These are phyloP conservation scores for Aureobasidium uvarum DNA, from an alignment of 2,329 filamentous ascomycete genomes.

Conservation along the genomic window DNA sequence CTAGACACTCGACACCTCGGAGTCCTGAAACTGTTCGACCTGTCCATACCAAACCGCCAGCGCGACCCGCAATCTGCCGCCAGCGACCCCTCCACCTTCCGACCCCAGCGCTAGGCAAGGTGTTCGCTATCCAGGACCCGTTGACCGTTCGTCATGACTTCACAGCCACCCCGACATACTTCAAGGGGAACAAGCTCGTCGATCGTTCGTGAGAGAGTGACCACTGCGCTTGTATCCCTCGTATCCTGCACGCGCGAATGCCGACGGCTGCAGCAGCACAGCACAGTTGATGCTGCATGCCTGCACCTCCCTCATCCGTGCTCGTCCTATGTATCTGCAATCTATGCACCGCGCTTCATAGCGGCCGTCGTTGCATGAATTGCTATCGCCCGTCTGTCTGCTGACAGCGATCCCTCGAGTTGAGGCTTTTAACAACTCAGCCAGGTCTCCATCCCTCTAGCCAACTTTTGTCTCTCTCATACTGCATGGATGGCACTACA, in stretches of 20 bases:
- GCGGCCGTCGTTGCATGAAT: constrained; percentile 10
- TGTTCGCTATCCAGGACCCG: constrained; percentile 10
- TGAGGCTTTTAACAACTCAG: constrained; percentile 17
- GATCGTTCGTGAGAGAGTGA: constrained; percentile 6
- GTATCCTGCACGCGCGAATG: constrained; percentile 1
- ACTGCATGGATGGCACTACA: no score
- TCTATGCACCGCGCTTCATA: constrained; percentile 21
- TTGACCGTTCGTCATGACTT: constrained; percentile 10
- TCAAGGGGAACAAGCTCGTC: constrained; percentile 2
- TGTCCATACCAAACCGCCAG: constrained; percentile 2
- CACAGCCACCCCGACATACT: neutral
- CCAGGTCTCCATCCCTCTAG: no score
- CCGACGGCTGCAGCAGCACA: constrained; percentile 1
- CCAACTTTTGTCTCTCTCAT: no score
- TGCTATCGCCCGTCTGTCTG: constrained; percentile 12
- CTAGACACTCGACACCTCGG: neutral
- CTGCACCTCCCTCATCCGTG: constrained; percentile 16
- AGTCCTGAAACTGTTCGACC: neutral
- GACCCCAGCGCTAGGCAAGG: neutral
- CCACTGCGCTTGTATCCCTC: constrained; percentile 6
- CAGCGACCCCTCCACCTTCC: neutral
- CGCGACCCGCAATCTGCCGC: constrained; percentile 2
- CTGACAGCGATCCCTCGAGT: neutral
- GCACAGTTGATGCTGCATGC: constrained; percentile 13
- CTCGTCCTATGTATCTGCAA: neutral